Evolutionary conservation across 2,329 filamentous ascomycete species (phyloP), one percentile per base, ranked within the genome.

Genomic region (Fusarium hostae): DNA sequence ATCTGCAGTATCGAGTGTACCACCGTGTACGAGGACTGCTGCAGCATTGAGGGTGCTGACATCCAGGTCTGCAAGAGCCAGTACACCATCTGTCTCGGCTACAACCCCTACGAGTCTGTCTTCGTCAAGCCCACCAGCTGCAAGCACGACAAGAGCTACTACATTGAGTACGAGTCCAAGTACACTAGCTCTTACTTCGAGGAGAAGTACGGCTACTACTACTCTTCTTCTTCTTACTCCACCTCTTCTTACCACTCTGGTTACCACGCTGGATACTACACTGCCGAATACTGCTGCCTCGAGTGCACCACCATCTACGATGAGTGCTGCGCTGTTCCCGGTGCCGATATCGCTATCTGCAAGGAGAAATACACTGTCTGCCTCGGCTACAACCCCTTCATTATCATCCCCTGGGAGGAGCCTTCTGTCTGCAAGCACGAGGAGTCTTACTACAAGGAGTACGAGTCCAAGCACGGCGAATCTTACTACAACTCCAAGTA

Each of bases 221-320:
- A 54, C 26, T 50, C 56, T 7, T 58, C 59, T 30, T 54, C 37
- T 22, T 41, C 63, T 11, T 16, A n/a, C 26, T 51, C 54, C 20
- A 24, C 48, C 24, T 58, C 40, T 26, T 59, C 57, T 44, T 41
- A 34, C 16, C 7, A 39, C 44, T 59, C 37, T 24, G 24, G 20
- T 6, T 62, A 67, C 41, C 64, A 67, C 48, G 18, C 52, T n/a
- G 64, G 63, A 9, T 68, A 68, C 63, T 68, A 68, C 63, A 68
- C 66, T 16, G 44, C 66, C 13, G 69, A 71, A 40, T 71, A 71
- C 37, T 71, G 69, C 51, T 71, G 69, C 34, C 10, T 61, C 4
- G 50, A 69, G 55, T 71, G 69, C 39, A 71, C 68, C 12, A 71
- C 68, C 22, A 28, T 44, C 47, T 72, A 71, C n/a, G 60, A 71